Percentiles rank a stretch among this genome's conserved stretches.
phyloP scores from a whole-genome alignment of 441 rosid species.

The Pelargonium australe region DNA sequence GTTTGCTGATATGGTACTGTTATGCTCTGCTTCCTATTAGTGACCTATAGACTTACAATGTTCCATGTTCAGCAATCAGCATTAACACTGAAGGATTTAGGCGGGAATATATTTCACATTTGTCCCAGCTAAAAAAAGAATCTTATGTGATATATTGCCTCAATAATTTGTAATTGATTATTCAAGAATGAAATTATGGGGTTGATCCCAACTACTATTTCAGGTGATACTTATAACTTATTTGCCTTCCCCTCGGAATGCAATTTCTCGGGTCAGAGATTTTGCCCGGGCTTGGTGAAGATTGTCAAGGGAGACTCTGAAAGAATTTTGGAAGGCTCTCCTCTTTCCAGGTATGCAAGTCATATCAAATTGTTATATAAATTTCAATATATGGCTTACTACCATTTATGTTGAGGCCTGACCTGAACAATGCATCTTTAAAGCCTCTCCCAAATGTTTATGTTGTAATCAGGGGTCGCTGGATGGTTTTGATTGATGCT shows the following conservation, averaged over 20 bases:
- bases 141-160: neutral
- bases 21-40: neutral
- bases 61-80: neutral
- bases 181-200: neutral
- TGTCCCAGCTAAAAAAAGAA: neutral
- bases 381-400: slow-evolving; percentile 13
- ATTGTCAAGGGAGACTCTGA: slow-evolving; percentile 52
- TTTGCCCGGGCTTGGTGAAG: slow-evolving; percentile 67
- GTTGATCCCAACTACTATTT: slow-evolving; percentile 20
- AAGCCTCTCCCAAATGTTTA: neutral
- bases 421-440: neutral
- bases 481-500: slow-evolving; percentile 96
- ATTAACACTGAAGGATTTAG: neutral
- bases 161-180: neutral
- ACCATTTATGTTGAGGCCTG: neutral
- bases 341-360: slow-evolving; percentile 46
- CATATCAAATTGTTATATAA: slow-evolving; percentile 13
- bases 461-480: slow-evolving; percentile 42
- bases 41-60: neutral
- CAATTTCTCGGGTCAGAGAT: slow-evolving; percentile 91
- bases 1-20: neutral
- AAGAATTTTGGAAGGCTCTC: slow-evolving; percentile 46
- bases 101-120: neutral
- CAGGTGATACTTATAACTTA: slow-evolving; percentile 69
- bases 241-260: slow-evolving; percentile 96